phyloP scores from a whole-genome alignment of 441 rosid genomes.

The Viola pubescens region DNA sequence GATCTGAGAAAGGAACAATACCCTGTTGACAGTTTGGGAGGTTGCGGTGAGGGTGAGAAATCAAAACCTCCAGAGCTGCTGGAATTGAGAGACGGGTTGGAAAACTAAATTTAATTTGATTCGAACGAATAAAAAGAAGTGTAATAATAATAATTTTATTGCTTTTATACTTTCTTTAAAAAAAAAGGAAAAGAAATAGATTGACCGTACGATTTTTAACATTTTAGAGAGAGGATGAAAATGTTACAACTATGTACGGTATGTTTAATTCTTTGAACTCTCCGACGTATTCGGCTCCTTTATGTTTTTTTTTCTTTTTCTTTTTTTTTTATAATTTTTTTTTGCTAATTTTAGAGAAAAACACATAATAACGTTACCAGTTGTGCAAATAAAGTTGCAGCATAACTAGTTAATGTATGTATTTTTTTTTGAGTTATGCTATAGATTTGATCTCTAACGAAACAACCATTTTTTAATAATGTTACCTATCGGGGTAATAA shows the following conservation, averaged over 20 bases:
- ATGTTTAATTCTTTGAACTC: constrained; percentile 3
- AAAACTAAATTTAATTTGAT: not conserved
- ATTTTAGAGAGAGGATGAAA: not conserved
- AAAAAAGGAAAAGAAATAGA: not conserved
- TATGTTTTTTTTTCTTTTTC: not conserved
- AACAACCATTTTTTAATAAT: too few species aligned
- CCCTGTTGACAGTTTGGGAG: constrained; percentile 10
- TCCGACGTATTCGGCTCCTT: constrained; percentile 13
- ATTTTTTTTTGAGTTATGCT: too few species aligned
- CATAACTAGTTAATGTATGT: too few species aligned
- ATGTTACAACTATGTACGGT: not conserved
- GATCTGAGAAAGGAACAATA: constrained; percentile 12
- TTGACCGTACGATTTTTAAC: constrained; percentile 3
- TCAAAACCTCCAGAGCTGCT: not conserved
- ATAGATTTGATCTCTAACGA: too few species aligned
- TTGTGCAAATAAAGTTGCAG: too few species aligned
- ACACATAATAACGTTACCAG: too few species aligned
- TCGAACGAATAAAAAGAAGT: not conserved
- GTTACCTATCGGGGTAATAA: too few species aligned
- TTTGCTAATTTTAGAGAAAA: not conserved
- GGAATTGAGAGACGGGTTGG: not conserved
- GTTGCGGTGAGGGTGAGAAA: not conserved
- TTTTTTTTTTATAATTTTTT: not conserved
- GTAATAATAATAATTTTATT: not conserved
- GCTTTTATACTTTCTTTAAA: not conserved